These are phyloP conservation scores for Diutina sp. DNA, from an alignment of 1,139 yeast species.

Conservation along the genomic window DNA sequence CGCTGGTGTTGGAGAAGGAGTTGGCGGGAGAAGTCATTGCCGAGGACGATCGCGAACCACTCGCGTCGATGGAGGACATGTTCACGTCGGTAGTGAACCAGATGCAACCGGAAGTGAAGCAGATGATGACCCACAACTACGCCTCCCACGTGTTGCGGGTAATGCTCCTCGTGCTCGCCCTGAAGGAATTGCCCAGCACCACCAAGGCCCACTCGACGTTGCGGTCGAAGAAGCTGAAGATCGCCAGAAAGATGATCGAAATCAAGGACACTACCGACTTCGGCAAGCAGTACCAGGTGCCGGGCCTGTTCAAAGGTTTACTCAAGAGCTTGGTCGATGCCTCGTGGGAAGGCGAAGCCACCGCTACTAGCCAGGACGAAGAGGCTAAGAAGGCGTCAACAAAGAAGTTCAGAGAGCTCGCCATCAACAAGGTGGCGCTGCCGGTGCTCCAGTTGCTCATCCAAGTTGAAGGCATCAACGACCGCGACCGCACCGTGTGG, in stretches of 20 bases:
- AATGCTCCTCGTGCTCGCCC: slow-evolving; percentile 57
- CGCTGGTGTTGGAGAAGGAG: slow-evolving; percentile 69
- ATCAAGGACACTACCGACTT: slow-evolving; percentile 67
- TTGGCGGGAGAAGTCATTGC: slow-evolving; percentile 17
- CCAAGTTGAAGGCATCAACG: slow-evolving; percentile 72
- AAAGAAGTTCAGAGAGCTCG: slow-evolving; percentile 51
- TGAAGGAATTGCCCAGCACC: slow-evolving; percentile 71
- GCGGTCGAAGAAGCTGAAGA: slow-evolving; percentile 76
- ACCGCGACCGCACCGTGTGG: slow-evolving; percentile 60
- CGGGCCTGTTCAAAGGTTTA: slow-evolving; percentile 56
- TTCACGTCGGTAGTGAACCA: slow-evolving; percentile 57
- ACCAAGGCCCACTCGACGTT: slow-evolving; percentile 60
- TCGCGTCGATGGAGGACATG: slow-evolving; percentile 40
- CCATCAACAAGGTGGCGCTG: slow-evolving; percentile 72
- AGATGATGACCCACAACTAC: slow-evolving; percentile 63
- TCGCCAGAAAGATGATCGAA: slow-evolving; percentile 88
- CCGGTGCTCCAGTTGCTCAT: slow-evolving; percentile 77
- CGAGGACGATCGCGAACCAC: slow-evolving; percentile 18
- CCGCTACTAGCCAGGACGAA: neutral
- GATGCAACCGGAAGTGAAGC: slow-evolving; percentile 41
- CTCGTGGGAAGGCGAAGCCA: neutral
- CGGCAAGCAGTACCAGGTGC: slow-evolving; percentile 56
- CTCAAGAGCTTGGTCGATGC: slow-evolving; percentile 27
- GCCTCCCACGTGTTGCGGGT: slow-evolving; percentile 82
- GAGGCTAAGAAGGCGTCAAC: slow-evolving; percentile 3